A percentile compares a stretch with the other conserved stretches of the same genome.
Conservation (phyloP, 257 asterid genomes). For the Ilex aquifolium region DNA sequence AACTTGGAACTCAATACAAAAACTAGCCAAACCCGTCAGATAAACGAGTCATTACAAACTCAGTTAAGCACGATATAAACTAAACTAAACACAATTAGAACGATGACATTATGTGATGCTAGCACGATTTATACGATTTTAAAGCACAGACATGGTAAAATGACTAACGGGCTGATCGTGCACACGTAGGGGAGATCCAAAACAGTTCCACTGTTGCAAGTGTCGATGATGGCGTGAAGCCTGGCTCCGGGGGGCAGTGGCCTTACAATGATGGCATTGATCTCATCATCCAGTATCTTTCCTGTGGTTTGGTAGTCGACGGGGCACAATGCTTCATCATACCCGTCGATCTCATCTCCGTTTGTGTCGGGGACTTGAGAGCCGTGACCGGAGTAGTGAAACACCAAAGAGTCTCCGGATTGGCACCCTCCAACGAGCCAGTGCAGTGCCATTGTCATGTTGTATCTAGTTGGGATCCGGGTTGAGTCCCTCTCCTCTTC, state of each 20-base stretch:
- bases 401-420: conserved; percentile 78
- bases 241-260: conserved; percentile 68
- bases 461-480: conserved; percentile 59
- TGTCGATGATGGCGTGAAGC: conserved; percentile 80
- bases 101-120: too few relatives aligned
- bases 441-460: conserved; percentile 51
- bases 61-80: too few relatives aligned
- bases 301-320: conserved; percentile 73
- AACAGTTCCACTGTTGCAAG: conserved; percentile 81
- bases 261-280: conserved; percentile 65
- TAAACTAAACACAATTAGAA: too few relatives aligned
- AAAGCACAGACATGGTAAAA: too few relatives aligned
- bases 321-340: conserved; percentile 69
- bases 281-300: conserved; percentile 72
- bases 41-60: too few relatives aligned
- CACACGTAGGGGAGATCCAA: conserved; percentile 62
- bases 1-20: too few relatives aligned
- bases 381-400: conserved; percentile 82
- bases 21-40: too few relatives aligned
- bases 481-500: conserved; percentile 48
- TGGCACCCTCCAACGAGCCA: conserved; percentile 77
- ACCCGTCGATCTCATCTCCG: conserved; percentile 80
- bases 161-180: conserved; percentile 52
- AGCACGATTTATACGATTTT: too few relatives aligned
- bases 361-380: conserved; percentile 49